These are phyloP conservation scores for Xerocomellus amylosporus DNA, from an alignment of 768 basidiomycete genomes.

Conservation along the genomic window DNA sequence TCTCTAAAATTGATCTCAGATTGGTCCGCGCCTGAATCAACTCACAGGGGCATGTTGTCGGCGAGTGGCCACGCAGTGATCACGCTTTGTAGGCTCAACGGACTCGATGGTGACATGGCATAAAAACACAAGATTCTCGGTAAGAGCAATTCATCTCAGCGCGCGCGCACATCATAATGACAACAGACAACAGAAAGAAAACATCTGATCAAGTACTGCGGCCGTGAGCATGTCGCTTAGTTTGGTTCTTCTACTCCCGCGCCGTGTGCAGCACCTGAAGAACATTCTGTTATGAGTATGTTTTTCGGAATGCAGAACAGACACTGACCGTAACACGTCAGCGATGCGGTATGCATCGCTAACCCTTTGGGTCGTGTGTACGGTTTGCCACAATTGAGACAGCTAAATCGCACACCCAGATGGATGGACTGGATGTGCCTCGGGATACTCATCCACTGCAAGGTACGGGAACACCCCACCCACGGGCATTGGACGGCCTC, in stretches of 20 bases:
- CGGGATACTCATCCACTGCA: constrained; percentile 15
- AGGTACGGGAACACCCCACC: constrained; percentile 2
- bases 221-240: not conserved
- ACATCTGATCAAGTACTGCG: not conserved
- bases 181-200: not conserved
- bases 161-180: not conserved
- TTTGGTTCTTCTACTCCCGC: not conserved
- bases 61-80: constrained; percentile 28
- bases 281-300: not conserved
- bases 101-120: constrained; percentile 29
- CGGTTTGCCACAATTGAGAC: constrained; percentile 3
- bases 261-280: not conserved
- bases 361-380: constrained; percentile 10
- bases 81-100: constrained; percentile 20
- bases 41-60: constrained; percentile 25
- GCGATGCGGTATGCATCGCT: not conserved
- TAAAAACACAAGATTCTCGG: constrained; percentile 24
- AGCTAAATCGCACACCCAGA: constrained; percentile 8
- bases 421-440: constrained; percentile 19
- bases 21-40: not conserved
- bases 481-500: constrained; percentile 14
- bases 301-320: not conserved
- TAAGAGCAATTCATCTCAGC: constrained; percentile 4
- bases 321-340: constrained; percentile 7
- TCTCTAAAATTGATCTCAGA: too few relatives aligned